Percentiles rank a stretch among this genome's conserved stretches.
Evolutionary conservation across 352 stramenopile species (phyloP).

Genomic region (Halophytophthora batemanensis): DNA sequence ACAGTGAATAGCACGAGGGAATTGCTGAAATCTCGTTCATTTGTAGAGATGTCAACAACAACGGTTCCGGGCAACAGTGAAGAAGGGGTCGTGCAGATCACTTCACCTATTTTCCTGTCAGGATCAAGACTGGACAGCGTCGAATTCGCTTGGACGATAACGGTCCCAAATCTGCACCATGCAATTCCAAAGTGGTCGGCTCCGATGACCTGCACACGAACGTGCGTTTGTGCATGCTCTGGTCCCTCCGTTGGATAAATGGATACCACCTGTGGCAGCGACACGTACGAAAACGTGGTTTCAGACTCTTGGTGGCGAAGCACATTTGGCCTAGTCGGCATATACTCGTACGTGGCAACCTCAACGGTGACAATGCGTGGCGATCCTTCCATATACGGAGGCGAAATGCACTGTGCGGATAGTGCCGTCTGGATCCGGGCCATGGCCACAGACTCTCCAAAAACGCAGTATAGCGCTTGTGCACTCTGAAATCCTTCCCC

Average conservation of each 20-base stretch:
- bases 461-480: slow-evolving; percentile 27
- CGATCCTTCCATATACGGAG: slow-evolving; percentile 11
- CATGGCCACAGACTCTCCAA: slow-evolving; percentile 26
- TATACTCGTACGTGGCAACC: slow-evolving; percentile 22
- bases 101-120: not conserved
- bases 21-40: slow-evolving; percentile 44
- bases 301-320: slow-evolving; percentile 3
- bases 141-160: slow-evolving; percentile 16
- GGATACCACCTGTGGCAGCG: slow-evolving; percentile 21
- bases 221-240: slow-evolving; percentile 11
- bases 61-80: slow-evolving; percentile 10
- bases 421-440: slow-evolving; percentile 19
- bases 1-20: slow-evolving; percentile 21
- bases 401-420: slow-evolving; percentile 22
- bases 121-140: not conserved
- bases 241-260: slow-evolving; percentile 19
- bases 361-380: slow-evolving; percentile 23
- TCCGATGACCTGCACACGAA: slow-evolving; percentile 22
- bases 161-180: slow-evolving; percentile 41
- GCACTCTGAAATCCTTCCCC: slow-evolving; percentile 30
- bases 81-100: slow-evolving; percentile 20
- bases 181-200: slow-evolving; percentile 2
- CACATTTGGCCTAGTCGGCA: not conserved
- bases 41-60: slow-evolving; percentile 37
- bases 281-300: slow-evolving; percentile 36